Percentiles rank a stretch among this genome's conserved stretches.
These are phyloP conservation scores for Crepidotus variabilis DNA, from an alignment of 768 basidiomycete species.

Conservation along the genomic window DNA sequence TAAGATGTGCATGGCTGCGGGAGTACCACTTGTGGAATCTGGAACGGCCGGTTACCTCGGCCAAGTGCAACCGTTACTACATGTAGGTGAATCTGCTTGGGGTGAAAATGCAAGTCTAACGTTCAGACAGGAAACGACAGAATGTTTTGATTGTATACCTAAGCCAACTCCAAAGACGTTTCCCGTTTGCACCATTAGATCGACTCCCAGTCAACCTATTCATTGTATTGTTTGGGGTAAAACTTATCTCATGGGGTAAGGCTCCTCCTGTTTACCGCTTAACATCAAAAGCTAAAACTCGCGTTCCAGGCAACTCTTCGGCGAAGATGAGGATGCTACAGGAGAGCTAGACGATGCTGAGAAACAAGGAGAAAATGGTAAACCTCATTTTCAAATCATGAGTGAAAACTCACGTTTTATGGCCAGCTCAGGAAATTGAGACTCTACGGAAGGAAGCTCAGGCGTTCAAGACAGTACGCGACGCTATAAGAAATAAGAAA, in stretches of 20 bases:
- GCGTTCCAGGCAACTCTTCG: conserved; percentile 77
- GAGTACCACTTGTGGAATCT: conserved; percentile 89
- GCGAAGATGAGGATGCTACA: conserved; percentile 82
- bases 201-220: conserved; percentile 94
- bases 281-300: conserved; percentile 4
- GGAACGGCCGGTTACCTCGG: conserved; percentile 97
- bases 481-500: conserved; percentile 33
- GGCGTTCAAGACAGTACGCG: conserved; percentile 81
- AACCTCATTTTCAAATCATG: conserved; percentile 11
- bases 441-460: conserved; percentile 84
- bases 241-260: conserved; percentile 89
- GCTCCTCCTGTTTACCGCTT: neutral
- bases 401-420: neutral
- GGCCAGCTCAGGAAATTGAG: conserved; percentile 82
- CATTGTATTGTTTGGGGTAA: conserved; percentile 99
- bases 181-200: conserved; percentile 96
- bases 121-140: conserved; percentile 65
- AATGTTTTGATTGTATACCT: conserved; percentile 95
- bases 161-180: conserved; percentile 93
- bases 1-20: conserved; percentile 94
- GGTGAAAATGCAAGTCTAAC: neutral
- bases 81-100: conserved; percentile 39
- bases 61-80: conserved; percentile 91
- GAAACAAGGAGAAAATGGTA: conserved; percentile 91
- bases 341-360: conserved; percentile 90